Evolutionary conservation across 805 yeast species (phyloP).

Genomic region (Candida maltosa): DNA sequence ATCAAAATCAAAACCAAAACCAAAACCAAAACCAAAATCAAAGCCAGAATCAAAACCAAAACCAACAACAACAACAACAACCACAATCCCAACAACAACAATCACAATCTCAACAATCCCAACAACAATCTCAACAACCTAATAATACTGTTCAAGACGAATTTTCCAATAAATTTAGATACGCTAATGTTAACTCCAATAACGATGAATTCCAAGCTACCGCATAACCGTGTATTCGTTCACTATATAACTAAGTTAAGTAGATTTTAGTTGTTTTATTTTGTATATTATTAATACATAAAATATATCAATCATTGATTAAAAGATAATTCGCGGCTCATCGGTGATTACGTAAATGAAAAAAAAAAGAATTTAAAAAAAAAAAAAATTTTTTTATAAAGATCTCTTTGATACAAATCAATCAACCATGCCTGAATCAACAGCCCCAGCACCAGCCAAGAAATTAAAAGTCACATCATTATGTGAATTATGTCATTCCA

Average conservation of each 20-base stretch:
- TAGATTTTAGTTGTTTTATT: too few species aligned
- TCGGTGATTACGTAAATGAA: background rate
- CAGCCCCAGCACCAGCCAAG: conserved; percentile 7
- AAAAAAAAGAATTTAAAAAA: too few species aligned
- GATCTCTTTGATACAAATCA: background rate
- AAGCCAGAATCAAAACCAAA: conserved; percentile 16
- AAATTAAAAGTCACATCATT: conserved; percentile 40
- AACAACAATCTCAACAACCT: conserved; percentile 31
- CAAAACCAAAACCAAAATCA: conserved; percentile 15
- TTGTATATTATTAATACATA: conserved; percentile 1
- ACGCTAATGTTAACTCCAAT: conserved; percentile 41
- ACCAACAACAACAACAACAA: conserved; percentile 33
- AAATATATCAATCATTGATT: too few species aligned
- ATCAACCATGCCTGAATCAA: conserved; percentile 3
- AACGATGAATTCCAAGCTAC: conserved; percentile 43
- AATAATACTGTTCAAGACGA: conserved; percentile 33
- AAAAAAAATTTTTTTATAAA: background rate
- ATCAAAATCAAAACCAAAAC: conserved; percentile 22
- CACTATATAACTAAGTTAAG: too few species aligned
- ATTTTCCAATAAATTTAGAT: conserved; percentile 35
- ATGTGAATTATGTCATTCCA: conserved; percentile 80
- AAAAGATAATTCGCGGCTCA: background rate
- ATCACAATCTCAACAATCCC: conserved; percentile 34
- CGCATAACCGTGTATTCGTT: conserved; percentile 13
- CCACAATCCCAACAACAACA: conserved; percentile 23